Evolutionary conservation across 352 stramenopile genomes (phyloP).

Genomic region (Phytophthora uliginosa): DNA sequence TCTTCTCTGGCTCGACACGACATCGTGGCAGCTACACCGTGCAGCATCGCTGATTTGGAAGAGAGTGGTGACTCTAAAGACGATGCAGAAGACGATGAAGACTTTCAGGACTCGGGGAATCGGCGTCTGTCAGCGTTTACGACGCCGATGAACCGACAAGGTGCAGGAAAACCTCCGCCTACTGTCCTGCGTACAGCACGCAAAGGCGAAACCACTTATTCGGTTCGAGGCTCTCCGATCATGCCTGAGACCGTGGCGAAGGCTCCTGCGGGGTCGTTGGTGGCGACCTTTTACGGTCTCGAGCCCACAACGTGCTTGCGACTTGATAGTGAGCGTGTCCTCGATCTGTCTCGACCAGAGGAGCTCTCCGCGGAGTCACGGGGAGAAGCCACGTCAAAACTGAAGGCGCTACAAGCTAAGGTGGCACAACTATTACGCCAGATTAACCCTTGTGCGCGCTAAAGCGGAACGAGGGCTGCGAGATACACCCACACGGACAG

Average conservation of each 20-base stretch:
- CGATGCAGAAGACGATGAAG: slow-evolving; percentile 19
- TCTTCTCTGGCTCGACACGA: slow-evolving; percentile 33
- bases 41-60: slow-evolving; percentile 32
- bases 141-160: slow-evolving; percentile 48
- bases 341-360: slow-evolving; percentile 76
- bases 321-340: slow-evolving; percentile 66
- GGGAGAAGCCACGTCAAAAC: slow-evolving; percentile 66
- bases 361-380: slow-evolving; percentile 66
- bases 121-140: slow-evolving; percentile 46
- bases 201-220: slow-evolving; percentile 83
- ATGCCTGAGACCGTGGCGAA: slow-evolving; percentile 65
- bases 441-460: slow-evolving; percentile 51
- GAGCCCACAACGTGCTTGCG: slow-evolving; percentile 63
- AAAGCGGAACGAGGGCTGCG: slow-evolving; percentile 62
- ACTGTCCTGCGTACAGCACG: slow-evolving; percentile 74
- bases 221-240: slow-evolving; percentile 74
- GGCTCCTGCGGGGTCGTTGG: slow-evolving; percentile 57
- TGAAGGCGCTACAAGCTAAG: slow-evolving; percentile 78
- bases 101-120: slow-evolving; percentile 17
- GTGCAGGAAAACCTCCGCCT: slow-evolving; percentile 15
- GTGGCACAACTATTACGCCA: slow-evolving; percentile 70
- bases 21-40: slow-evolving; percentile 55
- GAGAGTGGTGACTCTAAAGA: slow-evolving; percentile 21
- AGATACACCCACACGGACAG: slow-evolving; percentile 96
- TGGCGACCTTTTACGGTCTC: slow-evolving; percentile 67